These are phyloP conservation scores for Isabelozyma pseudorhagii DNA, from an alignment of 805 yeast genomes.

Conservation along the genomic window DNA sequence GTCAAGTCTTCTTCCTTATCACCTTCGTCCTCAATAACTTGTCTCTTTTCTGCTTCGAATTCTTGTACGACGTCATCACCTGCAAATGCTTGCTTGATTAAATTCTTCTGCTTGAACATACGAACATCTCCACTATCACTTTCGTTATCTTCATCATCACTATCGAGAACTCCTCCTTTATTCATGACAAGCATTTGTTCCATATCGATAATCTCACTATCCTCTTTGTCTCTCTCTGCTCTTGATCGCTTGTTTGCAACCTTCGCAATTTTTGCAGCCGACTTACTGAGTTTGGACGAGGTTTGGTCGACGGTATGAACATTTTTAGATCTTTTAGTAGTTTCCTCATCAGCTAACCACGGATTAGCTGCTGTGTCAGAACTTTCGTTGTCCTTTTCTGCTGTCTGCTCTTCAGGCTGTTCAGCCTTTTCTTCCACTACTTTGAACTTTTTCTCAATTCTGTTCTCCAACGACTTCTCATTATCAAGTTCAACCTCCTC, in stretches of 20 bases:
- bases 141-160: slow-evolving; percentile 27
- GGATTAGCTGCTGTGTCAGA: slow-evolving; percentile 23
- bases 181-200: slow-evolving; percentile 37
- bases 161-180: slow-evolving; percentile 10
- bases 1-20: slow-evolving; percentile 84
- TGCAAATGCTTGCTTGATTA: slow-evolving; percentile 90
- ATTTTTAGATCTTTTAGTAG: slow-evolving; percentile 29
- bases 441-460: slow-evolving; percentile 25
- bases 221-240: slow-evolving; percentile 20
- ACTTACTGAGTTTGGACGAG: slow-evolving; percentile 35
- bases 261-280: slow-evolving; percentile 39
- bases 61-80: slow-evolving; percentile 91
- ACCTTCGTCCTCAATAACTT: slow-evolving; percentile 69
- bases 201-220: slow-evolving; percentile 45
- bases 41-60: slow-evolving; percentile 73
- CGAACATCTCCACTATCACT: slow-evolving; percentile 37
- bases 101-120: slow-evolving; percentile 74
- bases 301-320: slow-evolving; percentile 28
- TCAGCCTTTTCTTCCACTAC: slow-evolving; percentile 10
- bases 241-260: slow-evolving; percentile 29
- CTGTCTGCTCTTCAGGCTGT: slow-evolving; percentile 6
- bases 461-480: slow-evolving; percentile 41
- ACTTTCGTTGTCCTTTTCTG: slow-evolving; percentile 8
- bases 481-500: slow-evolving; percentile 53
- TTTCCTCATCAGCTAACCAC: slow-evolving; percentile 26